Evolutionary conservation across 2,329 filamentous ascomycete genomes (phyloP), one percentile per base, ranked within the genome.

Genomic region (Cladosporium sp.): DNA sequence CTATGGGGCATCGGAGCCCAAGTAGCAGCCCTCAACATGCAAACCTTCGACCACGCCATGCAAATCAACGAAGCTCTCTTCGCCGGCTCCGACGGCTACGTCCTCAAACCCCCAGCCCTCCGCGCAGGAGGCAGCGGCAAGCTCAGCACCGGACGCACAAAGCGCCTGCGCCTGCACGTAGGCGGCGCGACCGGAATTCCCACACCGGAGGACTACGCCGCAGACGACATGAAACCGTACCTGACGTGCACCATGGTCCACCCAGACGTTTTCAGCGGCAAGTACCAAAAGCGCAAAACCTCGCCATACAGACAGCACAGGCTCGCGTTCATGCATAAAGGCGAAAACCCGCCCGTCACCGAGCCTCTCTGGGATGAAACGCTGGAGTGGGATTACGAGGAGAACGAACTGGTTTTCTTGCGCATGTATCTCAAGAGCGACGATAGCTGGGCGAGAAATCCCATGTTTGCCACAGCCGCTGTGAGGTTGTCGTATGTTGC

Each of bases 61-160:
- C 83, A 86, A 64, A 71, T 86, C 56, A 86, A 86, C 61, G 82
- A 85, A 59, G 83, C 83, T 0, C 70, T 86, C 0, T 86, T 86
- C 64, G 75, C 72, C 40, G 82, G 81, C 11, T 80, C 82, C 0
- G 79, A 80, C 22, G 83, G 83, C 7, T 86, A 79, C 58, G 77
- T 86, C 1, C 69, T 86, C 18, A 86, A 86, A 62, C 83, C 83
- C 0, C 73, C 75, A 0, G 72, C 77, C 1, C 70, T 86, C 1
- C 78, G 83, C 3, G 63, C 69, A 0, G 80, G 78, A 4, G 82
- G 80, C 2, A 69, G 64, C 40, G 79, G 79, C 9, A 70, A 67
- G 7, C 61, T 80, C 19, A 70, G 67, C 51, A 75, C 70, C 2
- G 69, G 71, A 18, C 61, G 59, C 41, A 78, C 72, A 66, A 78